Conservation (phyloP, 495 filamentous ascomycete species). For the Penicillium simplicissimum region DNA sequence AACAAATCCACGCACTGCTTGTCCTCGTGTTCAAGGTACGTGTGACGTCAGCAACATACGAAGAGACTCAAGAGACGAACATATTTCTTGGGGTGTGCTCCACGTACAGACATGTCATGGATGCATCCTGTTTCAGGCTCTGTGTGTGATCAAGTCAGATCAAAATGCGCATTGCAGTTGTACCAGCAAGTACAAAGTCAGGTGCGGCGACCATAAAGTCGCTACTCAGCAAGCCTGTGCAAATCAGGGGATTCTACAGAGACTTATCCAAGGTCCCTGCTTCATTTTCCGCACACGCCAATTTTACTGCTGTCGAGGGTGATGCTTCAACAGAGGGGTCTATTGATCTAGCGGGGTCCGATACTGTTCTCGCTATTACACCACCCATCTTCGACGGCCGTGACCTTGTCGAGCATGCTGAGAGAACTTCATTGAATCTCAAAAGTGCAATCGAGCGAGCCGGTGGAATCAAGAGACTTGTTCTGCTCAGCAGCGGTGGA, state of each 20-base stretch:
- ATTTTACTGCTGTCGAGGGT: not conserved
- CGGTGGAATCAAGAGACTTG: conserved; percentile 3
- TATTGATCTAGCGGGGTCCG: not conserved
- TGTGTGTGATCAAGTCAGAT: not conserved
- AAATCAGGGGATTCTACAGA: not conserved
- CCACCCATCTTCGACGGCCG: not conserved
- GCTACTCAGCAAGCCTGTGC: conserved; percentile 4
- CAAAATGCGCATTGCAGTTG: conserved; percentile 2
- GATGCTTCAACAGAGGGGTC: not conserved
- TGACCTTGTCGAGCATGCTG: not conserved
- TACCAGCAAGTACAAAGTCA: conserved; percentile 7
- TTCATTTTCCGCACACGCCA: not conserved
- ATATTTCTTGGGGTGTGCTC: not conserved
- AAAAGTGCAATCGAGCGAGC: conserved; percentile 4
- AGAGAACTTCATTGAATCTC: not conserved
- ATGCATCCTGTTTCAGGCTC: not conserved
- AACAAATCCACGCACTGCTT: too few relatives aligned
- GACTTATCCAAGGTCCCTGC: not conserved
- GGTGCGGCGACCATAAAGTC: conserved; percentile 6
- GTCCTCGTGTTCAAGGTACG: not conserved
- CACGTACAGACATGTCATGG: not conserved
- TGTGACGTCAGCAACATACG: not conserved
- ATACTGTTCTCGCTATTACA: not conserved
- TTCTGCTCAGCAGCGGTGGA: conserved; percentile 7
- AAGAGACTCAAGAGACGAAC: not conserved